A percentile compares a stretch with the other conserved stretches of the same genome.
phyloP scores from a whole-genome alignment of 768 basidiomycete genomes.

The Solioccasus polychromus region DNA sequence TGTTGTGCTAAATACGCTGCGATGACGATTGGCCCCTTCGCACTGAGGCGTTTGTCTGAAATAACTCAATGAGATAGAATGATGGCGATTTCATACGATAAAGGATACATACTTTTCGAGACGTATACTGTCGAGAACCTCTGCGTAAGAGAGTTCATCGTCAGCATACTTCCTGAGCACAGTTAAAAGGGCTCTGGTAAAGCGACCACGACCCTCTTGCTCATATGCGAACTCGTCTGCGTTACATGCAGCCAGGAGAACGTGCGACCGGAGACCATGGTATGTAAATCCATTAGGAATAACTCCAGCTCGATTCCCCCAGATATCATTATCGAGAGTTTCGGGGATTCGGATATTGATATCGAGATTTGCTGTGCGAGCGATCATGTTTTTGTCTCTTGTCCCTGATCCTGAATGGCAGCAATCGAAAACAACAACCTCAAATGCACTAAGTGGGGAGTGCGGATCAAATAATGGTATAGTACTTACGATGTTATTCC shows the following conservation, averaged over 20 bases:
- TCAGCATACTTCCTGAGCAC: constrained; percentile 4
- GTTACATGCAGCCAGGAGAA: constrained; percentile 44
- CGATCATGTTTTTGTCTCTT: constrained; percentile 15
- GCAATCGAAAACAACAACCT: constrained; percentile 49
- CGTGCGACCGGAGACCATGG: constrained; percentile 35
- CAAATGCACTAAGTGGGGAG: not conserved
- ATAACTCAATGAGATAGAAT: not conserved
- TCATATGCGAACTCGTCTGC: constrained; percentile 33
- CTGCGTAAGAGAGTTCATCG: constrained; percentile 23
- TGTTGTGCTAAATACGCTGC: constrained; percentile 24
- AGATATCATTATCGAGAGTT: constrained; percentile 28
- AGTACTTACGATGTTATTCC: constrained; percentile 40
- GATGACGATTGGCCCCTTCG: constrained; percentile 23
- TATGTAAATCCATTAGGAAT: constrained; percentile 21
- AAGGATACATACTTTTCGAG: constrained; percentile 4
- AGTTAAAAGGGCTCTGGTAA: constrained; percentile 23
- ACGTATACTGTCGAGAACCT: constrained; percentile 19
- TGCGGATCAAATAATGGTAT: not conserved
- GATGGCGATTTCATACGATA: not conserved
- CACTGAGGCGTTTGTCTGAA: constrained; percentile 31
- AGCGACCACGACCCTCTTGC: constrained; percentile 18
- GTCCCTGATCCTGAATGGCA: constrained; percentile 41
- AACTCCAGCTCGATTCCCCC: constrained; percentile 5
- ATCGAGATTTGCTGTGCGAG: constrained; percentile 8
- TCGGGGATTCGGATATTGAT: constrained; percentile 1